Base-by-base conservation (phyloP, 495 filamentous ascomycete genomes). In the Niebla homalea region DNA sequence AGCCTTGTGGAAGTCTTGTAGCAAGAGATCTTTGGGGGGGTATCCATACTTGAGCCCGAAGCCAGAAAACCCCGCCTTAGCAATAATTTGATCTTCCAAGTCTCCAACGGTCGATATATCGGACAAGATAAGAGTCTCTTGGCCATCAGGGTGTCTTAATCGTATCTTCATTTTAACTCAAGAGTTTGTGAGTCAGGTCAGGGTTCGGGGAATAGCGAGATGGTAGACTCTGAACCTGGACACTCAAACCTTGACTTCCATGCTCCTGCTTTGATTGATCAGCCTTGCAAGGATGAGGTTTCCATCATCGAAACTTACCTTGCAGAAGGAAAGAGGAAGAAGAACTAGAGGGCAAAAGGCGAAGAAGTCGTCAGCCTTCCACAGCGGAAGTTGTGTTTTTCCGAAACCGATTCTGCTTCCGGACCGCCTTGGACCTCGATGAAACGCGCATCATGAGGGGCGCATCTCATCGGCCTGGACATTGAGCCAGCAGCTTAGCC, bases 31-130 rank as follows among this genome's bases (percentile, higher is more conserved):
- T 56, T 83, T 81, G 3, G 85, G 74, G 2, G 92, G 92, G 63
- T 87, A 97, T 18, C 90, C 88, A 62, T 81, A 85, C 70, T 94
- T 96, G 39, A 94, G 67, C 32, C 89, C 80, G 56, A 89, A 86
- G 25, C 50, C 49, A 50, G 41, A 59, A 51, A 63, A 59, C 11
- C 67, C 70, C 1, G 80, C 84, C 50, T 69, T 70, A 46, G 77
- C 66, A 23, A 62, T 62, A 49, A 87, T 84, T 43, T 69, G 60
- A 16, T 56, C 46, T 25, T 73, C 66, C 0, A 95, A 74, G 45
- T 84, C 79, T 25, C 65, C 62, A 22, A 92, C 72, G 2, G 77
- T 84, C 18, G 84, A 77, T 35, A 70, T 65, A 26, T 85, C 81
- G 21, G 77, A 67, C 19, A 92, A 64, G 11, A 73, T 73, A n/a